Evolutionary conservation across 2,329 filamentous ascomycete genomes (phyloP).

Genomic region (Didymella exigua): DNA sequence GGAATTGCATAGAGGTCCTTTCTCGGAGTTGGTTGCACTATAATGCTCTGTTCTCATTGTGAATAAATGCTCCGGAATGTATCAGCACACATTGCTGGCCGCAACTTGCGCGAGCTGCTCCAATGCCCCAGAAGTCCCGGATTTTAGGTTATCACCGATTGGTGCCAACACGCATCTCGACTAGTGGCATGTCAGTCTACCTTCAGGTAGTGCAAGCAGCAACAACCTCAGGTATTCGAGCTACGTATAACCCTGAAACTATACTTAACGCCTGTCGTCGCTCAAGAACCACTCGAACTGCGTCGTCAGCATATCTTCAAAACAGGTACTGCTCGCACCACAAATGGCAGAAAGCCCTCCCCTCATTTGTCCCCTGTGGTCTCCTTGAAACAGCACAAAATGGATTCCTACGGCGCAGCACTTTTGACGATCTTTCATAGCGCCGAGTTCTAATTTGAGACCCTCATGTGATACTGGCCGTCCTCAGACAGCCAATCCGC

Average conservation of each 20-base stretch:
- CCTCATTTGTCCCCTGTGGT: constrained; percentile 14
- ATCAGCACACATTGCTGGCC: no score
- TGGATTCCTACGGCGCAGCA: constrained; percentile 24
- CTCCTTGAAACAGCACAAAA: constrained; percentile 14
- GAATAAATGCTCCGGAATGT: no score
- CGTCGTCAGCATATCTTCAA: neutral
- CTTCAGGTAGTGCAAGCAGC: no score
- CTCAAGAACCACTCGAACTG: neutral
- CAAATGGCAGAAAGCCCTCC: constrained; percentile 26
- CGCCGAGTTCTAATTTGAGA: constrained; percentile 15
- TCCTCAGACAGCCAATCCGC: neutral
- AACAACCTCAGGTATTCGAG: no score
- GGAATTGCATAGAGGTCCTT: no score
- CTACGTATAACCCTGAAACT: neutral
- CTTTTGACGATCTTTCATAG: constrained; percentile 23
- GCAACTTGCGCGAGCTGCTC: no score
- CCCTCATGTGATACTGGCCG: constrained; percentile 3
- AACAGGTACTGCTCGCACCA: constrained; percentile 3
- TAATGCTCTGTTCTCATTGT: no score
- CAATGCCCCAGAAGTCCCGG: no score
- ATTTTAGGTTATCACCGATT: no score
- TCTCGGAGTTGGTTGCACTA: no score
- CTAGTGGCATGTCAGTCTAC: no score
- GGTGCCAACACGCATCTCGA: neutral
- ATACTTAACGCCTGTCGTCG: neutral